Evolutionary conservation across 306 rosid species (phyloP).

Genomic region (Vigna nakashimae): DNA sequence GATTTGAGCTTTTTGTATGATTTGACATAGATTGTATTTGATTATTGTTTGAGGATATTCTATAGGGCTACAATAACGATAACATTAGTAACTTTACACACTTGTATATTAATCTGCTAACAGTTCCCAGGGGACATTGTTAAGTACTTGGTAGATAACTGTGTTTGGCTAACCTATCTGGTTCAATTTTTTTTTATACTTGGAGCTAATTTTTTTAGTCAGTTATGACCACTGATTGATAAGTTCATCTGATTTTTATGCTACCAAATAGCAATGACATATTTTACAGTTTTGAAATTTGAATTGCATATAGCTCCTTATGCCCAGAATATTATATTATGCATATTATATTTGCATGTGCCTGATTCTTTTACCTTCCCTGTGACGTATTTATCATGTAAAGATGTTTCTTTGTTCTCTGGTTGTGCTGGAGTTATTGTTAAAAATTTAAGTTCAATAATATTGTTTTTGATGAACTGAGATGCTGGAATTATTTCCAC

Average conservation of each 20-base stretch:
- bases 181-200: background rate
- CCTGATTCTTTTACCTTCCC: constrained; percentile 7
- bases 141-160: background rate
- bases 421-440: constrained; percentile 1
- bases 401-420: constrained; percentile 15
- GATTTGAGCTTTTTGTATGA: background rate
- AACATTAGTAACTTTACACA: constrained; percentile 5
- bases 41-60: background rate
- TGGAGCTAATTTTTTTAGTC: background rate
- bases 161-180: constrained; percentile 8
- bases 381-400: background rate
- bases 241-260: background rate
- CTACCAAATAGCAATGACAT: background rate
- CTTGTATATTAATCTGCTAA: background rate
- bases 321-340: background rate
- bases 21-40: background rate
- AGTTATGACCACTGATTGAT: background rate
- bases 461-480: constrained; percentile 18
- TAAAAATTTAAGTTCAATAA: constrained; percentile 28
- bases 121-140: background rate
- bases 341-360: background rate
- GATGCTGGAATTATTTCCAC: constrained; percentile 30
- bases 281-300: background rate
- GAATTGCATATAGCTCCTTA: background rate
- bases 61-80: constrained; percentile 3